Evolutionary conservation across 192 early-diverging fungal genomes (phyloP).

Genomic region (Podila horticola): DNA sequence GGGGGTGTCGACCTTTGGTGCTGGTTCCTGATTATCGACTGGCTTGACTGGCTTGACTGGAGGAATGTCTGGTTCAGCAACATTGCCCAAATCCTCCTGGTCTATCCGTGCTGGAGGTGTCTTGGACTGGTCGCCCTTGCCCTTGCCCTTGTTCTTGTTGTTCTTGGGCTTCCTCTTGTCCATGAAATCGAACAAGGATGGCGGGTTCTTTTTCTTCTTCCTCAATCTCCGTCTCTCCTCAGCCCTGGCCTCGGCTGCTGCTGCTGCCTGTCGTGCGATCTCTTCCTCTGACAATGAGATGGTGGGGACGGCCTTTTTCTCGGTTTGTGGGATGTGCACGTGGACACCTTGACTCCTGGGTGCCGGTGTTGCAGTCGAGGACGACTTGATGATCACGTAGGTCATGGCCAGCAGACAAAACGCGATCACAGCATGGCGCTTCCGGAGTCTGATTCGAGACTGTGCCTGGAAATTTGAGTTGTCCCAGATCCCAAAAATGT

Average conservation of each 20-base stretch:
- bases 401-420: constrained; percentile 33
- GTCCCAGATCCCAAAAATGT: background rate
- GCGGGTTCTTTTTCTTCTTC: constrained; percentile 38
- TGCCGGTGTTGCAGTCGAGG: background rate
- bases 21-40: background rate
- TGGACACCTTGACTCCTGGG: background rate
- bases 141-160: background rate
- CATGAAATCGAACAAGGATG: constrained; percentile 40
- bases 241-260: constrained; percentile 11
- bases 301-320: background rate
- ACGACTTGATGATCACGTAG: constrained; percentile 32
- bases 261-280: constrained; percentile 1
- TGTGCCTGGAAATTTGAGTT: background rate
- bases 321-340: constrained; percentile 4
- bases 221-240: constrained; percentile 20
- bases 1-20: background rate
- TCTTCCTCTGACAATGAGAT: background rate
- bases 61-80: background rate
- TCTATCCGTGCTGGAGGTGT: background rate
- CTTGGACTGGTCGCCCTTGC: background rate
- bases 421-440: constrained; percentile 40
- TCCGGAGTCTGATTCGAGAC: constrained; percentile 17
- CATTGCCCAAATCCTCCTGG: background rate
- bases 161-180: constrained; percentile 5
- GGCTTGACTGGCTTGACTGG: background rate